Evolutionary conservation across 805 yeast genomes (phyloP).

Genomic region (Phaffomyces antillensis): DNA sequence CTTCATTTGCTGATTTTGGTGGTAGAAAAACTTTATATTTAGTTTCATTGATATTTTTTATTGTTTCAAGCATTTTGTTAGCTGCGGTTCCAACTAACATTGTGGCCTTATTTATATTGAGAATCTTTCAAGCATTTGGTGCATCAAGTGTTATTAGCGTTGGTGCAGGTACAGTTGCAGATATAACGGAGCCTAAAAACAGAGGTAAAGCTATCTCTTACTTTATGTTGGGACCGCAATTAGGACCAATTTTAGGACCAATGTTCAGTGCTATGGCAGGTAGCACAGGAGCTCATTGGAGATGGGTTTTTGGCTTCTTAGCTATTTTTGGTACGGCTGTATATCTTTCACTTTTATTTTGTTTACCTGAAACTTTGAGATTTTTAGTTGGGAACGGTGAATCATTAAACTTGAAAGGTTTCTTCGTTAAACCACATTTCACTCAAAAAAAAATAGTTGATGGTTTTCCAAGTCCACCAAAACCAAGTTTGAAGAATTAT

Average conservation of each 20-base stretch:
- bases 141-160: slow-evolving; percentile 85
- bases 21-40: slow-evolving; percentile 63
- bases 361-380: slow-evolving; percentile 76
- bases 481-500: slow-evolving; percentile 33
- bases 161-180: slow-evolving; percentile 88
- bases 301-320: slow-evolving; percentile 77
- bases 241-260: slow-evolving; percentile 85
- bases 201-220: slow-evolving; percentile 81
- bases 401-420: slow-evolving; percentile 12
- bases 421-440: slow-evolving; percentile 26
- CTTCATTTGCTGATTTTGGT: slow-evolving; percentile 45
- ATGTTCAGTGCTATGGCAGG: slow-evolving; percentile 68
- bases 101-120: slow-evolving; percentile 59
- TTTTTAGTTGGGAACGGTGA: slow-evolving; percentile 51
- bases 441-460: slow-evolving; percentile 20
- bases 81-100: slow-evolving; percentile 58
- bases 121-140: slow-evolving; percentile 72
- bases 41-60: slow-evolving; percentile 46
- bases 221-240: slow-evolving; percentile 79
- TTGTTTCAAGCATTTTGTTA: slow-evolving; percentile 58
- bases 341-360: slow-evolving; percentile 42
- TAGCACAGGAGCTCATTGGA: slow-evolving; percentile 66
- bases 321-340: slow-evolving; percentile 59
- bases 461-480: slow-evolving; percentile 39
- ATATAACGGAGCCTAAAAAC: slow-evolving; percentile 55